Base-by-base conservation (phyloP, 2,329 filamentous ascomycete genomes). In the Botrytis deweyae region DNA sequence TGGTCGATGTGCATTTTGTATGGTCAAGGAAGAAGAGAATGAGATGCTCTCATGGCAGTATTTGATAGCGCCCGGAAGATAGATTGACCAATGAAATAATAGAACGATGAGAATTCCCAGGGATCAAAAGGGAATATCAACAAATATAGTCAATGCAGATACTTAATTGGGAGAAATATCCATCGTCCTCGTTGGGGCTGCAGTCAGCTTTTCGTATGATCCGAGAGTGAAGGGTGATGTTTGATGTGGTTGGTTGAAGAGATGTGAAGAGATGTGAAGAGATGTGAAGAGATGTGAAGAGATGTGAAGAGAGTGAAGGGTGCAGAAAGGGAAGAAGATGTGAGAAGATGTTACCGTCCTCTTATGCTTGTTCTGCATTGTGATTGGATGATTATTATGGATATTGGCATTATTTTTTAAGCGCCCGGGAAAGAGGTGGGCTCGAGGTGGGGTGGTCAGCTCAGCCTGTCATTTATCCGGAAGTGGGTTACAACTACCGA, bases 31-130 rank as follows among this genome's bases (percentile, higher is more conserved):
- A 61, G 16, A 61, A 61, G 58, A 61, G 36, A 38, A 65, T 38
- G 40, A 38, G 14, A 22, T 55, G 25, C 18, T 44, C 55, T 29
- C 44, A 49, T 59, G 49, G 58, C 62, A 29, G 9, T 64, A 58
- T 58, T 65, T 61, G 40, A 68, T 68, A 46, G 46, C 71, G 71
- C 52, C 63, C 63, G 29, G 46, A 25, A 68, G 22, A 68, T 46
- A 38, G 12, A 59, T n/a, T 68, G 63, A 61, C 71, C 71, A 68
- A 72, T 72, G 42, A 49, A 38, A 59, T 8, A 8, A 22, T 1
- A 33, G 25, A 49, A 6, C 1, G 6, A 29, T 4, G n/a, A 36
- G 42, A 2, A 42, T 36, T 22, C 9, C 25, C 16, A n/a, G 61
- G n/a, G 62, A 44, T 44, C 3, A 29, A 20, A 10, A n/a, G 25